Evolutionary conservation across 768 basidiomycete species (phyloP).

Genomic region (Leucosporidium creatinivorum): DNA sequence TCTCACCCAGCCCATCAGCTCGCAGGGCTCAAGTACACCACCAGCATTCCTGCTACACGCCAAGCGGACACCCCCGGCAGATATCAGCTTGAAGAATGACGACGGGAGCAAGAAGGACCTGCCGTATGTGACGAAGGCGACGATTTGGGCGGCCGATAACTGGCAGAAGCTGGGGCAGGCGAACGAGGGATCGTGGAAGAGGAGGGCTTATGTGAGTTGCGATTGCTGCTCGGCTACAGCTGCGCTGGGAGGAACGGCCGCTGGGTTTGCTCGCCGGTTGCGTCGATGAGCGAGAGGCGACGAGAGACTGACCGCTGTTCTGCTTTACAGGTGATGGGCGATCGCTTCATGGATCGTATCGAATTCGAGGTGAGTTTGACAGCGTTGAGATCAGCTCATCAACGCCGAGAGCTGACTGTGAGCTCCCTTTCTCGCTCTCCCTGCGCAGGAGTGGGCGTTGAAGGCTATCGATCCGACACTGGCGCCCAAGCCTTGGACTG

Average conservation of each 20-base stretch:
- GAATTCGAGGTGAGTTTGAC: not conserved
- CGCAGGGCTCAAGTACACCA: not conserved
- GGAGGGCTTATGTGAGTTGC: not conserved
- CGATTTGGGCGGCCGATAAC: slow-evolving; percentile 23
- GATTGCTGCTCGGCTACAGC: not conserved
- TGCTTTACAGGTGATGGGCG: not conserved
- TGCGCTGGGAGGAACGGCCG: not conserved
- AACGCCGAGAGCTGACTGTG: no score
- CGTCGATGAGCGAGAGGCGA: not conserved
- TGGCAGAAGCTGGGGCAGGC: slow-evolving; percentile 24
- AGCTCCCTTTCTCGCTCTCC: no score
- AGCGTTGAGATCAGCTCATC: no score
- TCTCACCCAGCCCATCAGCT: not conserved
- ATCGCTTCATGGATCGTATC: slow-evolving; percentile 2
- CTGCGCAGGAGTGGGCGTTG: slow-evolving; percentile 40
- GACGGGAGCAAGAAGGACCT: not conserved
- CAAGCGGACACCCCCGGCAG: not conserved
- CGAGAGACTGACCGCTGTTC: not conserved
- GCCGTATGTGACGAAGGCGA: slow-evolving; percentile 9
- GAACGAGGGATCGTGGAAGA: slow-evolving; percentile 1
- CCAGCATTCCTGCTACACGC: slow-evolving; percentile 23
- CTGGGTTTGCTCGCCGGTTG: not conserved
- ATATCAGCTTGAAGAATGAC: not conserved
- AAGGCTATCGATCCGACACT: slow-evolving; percentile 39
- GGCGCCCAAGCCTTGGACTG: slow-evolving; percentile 36